Percentiles rank a stretch among this genome's conserved stretches.
phyloP scores from a whole-genome alignment of 768 basidiomycete species.

The Russula compacta region DNA sequence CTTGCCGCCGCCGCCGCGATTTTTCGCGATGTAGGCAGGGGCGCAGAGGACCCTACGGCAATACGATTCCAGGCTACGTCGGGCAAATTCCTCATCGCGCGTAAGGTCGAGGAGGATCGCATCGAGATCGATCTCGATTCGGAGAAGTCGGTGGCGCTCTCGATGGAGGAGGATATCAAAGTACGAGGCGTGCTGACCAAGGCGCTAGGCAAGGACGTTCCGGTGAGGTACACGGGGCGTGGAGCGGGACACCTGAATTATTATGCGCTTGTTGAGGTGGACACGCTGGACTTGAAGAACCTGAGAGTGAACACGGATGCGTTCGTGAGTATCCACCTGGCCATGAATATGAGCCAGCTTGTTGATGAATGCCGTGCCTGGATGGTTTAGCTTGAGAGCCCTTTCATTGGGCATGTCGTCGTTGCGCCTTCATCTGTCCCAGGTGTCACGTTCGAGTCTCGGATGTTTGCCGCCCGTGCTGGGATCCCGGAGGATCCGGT shows the following conservation, averaged over 20 bases:
- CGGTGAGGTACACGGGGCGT: background rate
- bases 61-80: constrained; percentile 7
- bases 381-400: background rate
- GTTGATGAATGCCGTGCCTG: background rate
- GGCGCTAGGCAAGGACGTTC: constrained; percentile 7
- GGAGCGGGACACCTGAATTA: background rate
- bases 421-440: constrained; percentile 16
- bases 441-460: constrained; percentile 22
- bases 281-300: constrained; percentile 19
- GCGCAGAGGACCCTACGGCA: background rate
- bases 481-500: constrained; percentile 28
- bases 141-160: background rate
- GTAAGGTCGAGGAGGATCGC: constrained; percentile 5
- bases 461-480: constrained; percentile 24
- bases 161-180: constrained; percentile 1
- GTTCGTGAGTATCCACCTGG: constrained; percentile 19
- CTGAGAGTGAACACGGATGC: constrained; percentile 12
- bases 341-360: background rate
- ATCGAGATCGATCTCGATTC: constrained; percentile 18
- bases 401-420: constrained; percentile 6
- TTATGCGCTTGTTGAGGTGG: constrained; percentile 23
- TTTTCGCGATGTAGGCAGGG: background rate
- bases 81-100: constrained; percentile 2
- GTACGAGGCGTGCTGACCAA: constrained; percentile 4
- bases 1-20: constrained; percentile 23